Evolutionary conservation across 192 early-diverging fungal species (phyloP).

Genomic region (Allomyces macrogynus): DNA sequence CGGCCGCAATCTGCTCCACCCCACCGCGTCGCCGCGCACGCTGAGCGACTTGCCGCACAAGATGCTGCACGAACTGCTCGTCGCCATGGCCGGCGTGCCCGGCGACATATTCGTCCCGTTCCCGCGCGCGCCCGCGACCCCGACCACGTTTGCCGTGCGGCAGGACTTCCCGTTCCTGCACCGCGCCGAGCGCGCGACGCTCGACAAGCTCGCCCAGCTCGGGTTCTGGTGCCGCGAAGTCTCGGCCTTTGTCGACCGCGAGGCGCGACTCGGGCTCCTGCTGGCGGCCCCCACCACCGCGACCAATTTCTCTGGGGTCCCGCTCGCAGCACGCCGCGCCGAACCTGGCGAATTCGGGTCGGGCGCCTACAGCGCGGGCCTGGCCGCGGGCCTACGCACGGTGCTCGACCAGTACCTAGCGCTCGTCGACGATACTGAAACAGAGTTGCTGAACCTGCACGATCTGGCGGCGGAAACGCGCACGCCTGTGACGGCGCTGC

Average conservation of each 20-base stretch:
- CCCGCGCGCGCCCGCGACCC: slow-evolving; percentile 13
- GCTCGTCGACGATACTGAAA: slow-evolving; percentile 6
- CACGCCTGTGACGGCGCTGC: slow-evolving; percentile 19
- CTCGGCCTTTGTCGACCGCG: slow-evolving; percentile 13
- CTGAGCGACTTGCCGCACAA: not conserved
- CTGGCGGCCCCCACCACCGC: slow-evolving; percentile 1
- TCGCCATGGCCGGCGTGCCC: slow-evolving; percentile 38
- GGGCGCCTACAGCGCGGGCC: slow-evolving; percentile 28
- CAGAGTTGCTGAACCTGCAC: slow-evolving; percentile 16
- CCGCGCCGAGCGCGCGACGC: slow-evolving; percentile 31
- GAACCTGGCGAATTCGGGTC: not conserved
- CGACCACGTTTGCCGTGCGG: slow-evolving; percentile 30
- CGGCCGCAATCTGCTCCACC: too few relatives aligned
- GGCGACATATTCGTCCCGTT: slow-evolving; percentile 45
- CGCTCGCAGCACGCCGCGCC: not conserved
- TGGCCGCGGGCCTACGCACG: slow-evolving; percentile 16
- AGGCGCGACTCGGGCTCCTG: slow-evolving; percentile 1
- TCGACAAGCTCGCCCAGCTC: slow-evolving; percentile 35
- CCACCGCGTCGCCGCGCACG: too few relatives aligned
- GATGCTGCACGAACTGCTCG: slow-evolving; percentile 56
- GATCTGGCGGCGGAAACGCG: slow-evolving; percentile 29
- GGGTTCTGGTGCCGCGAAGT: slow-evolving; percentile 28
- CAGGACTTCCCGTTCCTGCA: slow-evolving; percentile 42
- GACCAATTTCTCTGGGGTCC: not conserved
- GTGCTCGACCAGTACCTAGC: not conserved